Base-by-base conservation (phyloP, 2,329 filamentous ascomycete genomes). In the Trichoderma citrinoviride region DNA sequence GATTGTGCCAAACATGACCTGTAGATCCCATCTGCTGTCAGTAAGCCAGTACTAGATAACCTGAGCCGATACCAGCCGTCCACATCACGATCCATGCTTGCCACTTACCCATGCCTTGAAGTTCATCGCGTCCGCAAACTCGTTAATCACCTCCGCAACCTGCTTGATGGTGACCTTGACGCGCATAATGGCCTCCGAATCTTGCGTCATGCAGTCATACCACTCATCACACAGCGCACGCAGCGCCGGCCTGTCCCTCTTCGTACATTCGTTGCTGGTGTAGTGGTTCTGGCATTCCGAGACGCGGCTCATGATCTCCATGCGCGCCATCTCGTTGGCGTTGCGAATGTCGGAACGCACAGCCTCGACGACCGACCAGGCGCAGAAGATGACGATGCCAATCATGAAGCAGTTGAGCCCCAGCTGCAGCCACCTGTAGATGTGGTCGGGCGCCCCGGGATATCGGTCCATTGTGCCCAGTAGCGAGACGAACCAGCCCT, bases 121-220 rank as follows among this genome's bases (percentile, higher is more conserved):
- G 68, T 90, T 92, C 76, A 98, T 93, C 6, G 91, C 88, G 71
- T 96, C 92, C 5, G 96, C 89, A 75, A 98, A 97, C 72, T 90
- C 90, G 75, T 98, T 97, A 77, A 98, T 89, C 46, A 99, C 96
- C 73, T 92, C 87, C 0, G 94, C 94, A 73, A 97, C 90, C 27
- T 93, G 95, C 73, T 91, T 90, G 5, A 92, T 93, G 19, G 90
- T 92, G 44, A 97, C 87, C 71, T 89, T 90, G 47, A 94, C 90
- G 43, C 89, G 84, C 69, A 91, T 93, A 64, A 97, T 87, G 64
- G 87, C 87, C 50, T 88, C 83, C 0, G 93, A 89, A 72, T 97
- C 91, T 69, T 89, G 87, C 69, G 89, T 87, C 92, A 97, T 97
- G 77, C 95, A 98, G 37, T 86, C 81, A 68, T 90, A 87, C 94